Evolutionary conservation across 2,329 filamentous ascomycete genomes (phyloP), one percentile per base, ranked within the genome.

Genomic region (Fusarium nurragi): DNA sequence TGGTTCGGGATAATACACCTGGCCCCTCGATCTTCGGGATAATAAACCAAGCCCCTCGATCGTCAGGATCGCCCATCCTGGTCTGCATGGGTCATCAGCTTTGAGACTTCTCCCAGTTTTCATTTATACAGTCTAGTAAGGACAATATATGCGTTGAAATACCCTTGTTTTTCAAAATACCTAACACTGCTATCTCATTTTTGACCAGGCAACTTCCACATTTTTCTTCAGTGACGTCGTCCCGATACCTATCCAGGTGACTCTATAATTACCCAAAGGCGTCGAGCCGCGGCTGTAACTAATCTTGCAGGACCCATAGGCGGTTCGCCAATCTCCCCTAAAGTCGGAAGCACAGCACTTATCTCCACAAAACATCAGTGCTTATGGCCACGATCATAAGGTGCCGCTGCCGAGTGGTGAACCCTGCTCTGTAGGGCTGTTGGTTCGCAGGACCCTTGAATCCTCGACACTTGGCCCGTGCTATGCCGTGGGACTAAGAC

Each of bases 281-380:
- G 40, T 54, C 18, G 48, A 61, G 48, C 48, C 58, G 22, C 30
- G 14, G 38, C 22, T 25, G 23, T 19, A 49, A 41, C 32, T 30
- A 18, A n/a, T n/a, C n/a, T n/a, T n/a, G n/a, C n/a, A n/a, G n/a
- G 16, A 12, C 16, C 32, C 34, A 28, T 10, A 37, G 30, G 4
- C 52, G 19, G 14, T 28, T 38, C 25, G n/a, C 48, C 21, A 18
- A 43, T 34, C 30, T 32, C 30, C 11, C 19, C 9, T 21, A 16
- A 8, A 22, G 21, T 16, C 26, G 16, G 26, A 16, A 36, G 12
- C 5, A 11, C 10, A 43, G 8, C 19, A 12, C 13, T 25, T 47
- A 6, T 40, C 5, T 23, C 30, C 14, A 37, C n/a, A 25, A 14
- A 26, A n/a, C 23, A 30, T 28, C 13, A 16, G 41, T 28, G 49